phyloP scores from a whole-genome alignment of 2,329 filamentous ascomycete species.

The Colletotrichum sp. region DNA sequence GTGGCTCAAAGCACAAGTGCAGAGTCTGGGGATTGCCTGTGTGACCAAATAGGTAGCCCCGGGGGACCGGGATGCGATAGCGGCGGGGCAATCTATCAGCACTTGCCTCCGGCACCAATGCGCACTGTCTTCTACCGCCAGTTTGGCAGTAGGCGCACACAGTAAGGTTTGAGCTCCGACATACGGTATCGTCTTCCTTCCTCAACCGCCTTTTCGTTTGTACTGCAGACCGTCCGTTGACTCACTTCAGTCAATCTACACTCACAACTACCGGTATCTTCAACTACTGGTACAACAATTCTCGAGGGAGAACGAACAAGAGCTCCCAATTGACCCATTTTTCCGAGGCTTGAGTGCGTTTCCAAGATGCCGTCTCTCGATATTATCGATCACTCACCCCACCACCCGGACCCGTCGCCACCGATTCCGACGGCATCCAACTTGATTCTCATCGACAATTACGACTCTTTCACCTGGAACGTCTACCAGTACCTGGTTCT shows the following conservation, averaged over 20 bases:
- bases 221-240: neutral
- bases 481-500: conserved; percentile 97
- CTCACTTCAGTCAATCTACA: neutral
- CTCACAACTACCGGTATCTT: neutral
- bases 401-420: conserved; percentile 76
- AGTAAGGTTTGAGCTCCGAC: neutral
- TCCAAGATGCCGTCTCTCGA: conserved; percentile 53
- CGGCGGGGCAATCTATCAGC: conserved; percentile 12
- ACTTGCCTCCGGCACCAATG: neutral
- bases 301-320: neutral
- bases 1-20: neutral
- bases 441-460: conserved; percentile 96
- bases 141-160: rapidly evolving
- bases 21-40: neutral
- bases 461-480: conserved; percentile 99
- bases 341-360: neutral
- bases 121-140: neutral
- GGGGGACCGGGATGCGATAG: conserved; percentile 12
- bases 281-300: neutral
- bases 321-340: neutral
- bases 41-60: conserved; percentile 18
- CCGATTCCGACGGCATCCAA: conserved; percentile 84
- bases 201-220: conserved; percentile 7
- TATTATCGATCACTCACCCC: conserved; percentile 82
- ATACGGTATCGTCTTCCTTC: neutral